These are phyloP conservation scores for Paracorniculantispora psalliotae DNA, from an alignment of 2,329 filamentous ascomycete genomes.

Conservation along the genomic window DNA sequence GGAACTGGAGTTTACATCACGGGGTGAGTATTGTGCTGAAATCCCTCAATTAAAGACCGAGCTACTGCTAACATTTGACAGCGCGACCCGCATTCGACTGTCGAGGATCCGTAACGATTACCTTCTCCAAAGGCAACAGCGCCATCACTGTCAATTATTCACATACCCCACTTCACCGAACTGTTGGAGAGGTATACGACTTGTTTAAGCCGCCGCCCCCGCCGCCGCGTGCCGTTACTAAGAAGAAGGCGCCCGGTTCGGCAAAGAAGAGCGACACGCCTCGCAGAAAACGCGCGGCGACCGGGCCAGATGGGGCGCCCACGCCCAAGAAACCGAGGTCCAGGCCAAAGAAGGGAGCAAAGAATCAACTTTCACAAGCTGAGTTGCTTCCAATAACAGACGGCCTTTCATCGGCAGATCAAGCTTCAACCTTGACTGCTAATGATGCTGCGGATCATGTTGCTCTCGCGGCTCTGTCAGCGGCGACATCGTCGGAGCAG, in stretches of 20 bases:
- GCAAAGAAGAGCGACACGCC: constrained; percentile 7
- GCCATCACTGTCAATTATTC: constrained; percentile 50
- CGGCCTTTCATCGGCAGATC: background rate
- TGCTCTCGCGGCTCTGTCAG: constrained; percentile 11
- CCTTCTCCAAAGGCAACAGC: constrained; percentile 44
- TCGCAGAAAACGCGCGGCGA: constrained; percentile 2
- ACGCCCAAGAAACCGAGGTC: background rate
- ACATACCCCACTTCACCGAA: constrained; percentile 53
- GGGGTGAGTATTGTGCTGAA: constrained; percentile 6
- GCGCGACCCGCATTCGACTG: constrained; percentile 57
- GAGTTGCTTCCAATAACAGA: constrained; percentile 7
- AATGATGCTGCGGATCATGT: constrained; percentile 7
- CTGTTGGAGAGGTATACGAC: constrained; percentile 45
- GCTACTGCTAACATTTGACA: constrained; percentile 22
- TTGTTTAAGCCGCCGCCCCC: constrained; percentile 42
- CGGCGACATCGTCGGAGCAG: background rate
- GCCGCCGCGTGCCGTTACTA: constrained; percentile 16
- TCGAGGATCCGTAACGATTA: constrained; percentile 44
- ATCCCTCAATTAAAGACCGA: constrained; percentile 1
- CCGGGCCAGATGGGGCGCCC: background rate
- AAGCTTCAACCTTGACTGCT: background rate
- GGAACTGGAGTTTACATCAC: constrained; percentile 33
- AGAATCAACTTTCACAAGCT: constrained; percentile 9
- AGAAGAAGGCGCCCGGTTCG: constrained; percentile 22
- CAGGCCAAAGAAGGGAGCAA: constrained; percentile 1